Evolutionary conservation across 768 basidiomycete species (phyloP), one percentile per base, ranked within the genome.

Genomic region (Suillus luteus): DNA sequence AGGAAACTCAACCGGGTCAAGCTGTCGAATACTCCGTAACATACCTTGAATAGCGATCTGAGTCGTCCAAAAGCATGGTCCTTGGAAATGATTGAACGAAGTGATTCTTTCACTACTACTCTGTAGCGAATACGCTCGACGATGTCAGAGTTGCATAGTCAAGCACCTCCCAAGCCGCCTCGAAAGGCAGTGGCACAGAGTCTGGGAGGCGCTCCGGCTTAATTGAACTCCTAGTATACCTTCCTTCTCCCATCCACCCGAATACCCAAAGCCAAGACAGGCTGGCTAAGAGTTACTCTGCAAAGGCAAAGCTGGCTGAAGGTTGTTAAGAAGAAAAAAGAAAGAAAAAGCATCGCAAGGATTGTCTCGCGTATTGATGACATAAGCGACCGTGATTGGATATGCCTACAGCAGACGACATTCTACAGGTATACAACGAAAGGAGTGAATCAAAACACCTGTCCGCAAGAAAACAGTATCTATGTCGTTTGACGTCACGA

Each of bases 141-240:
- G 17, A 58, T 90, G 86, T 90, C 68, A 73, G 87, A 84, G 80
- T 83, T 69, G 69, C 89, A 89, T 87, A 90, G 89, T 90, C 89
- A 87, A 90, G 87, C 86, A 80, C 77, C 78, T 81, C 77, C 80
- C 79, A 79, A 76, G 65, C 76, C 80, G 77, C 75, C 73, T 72
- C 67, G 60, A 70, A 72, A 72, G 62, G 69, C 70, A 71, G 78
- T 75, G 72, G 73, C 72, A 66, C 67, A 75, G 72, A 68, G 69
- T 77, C 78, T 82, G 73, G 81, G 77, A 81, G 79, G 78, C 74
- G 85, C 87, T 89, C 88, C 89, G 89, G 89, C 89, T 90, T 90
- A 90, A 89, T 88, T 89, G 88, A 78, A 80, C 83, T 81, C 87
- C 58, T 69, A 19, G 46, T 65, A 51, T 48, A 0, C 44, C 68